Conservation (phyloP, 805 yeast genomes). For the Alloascoidea hylecoeti region DNA sequence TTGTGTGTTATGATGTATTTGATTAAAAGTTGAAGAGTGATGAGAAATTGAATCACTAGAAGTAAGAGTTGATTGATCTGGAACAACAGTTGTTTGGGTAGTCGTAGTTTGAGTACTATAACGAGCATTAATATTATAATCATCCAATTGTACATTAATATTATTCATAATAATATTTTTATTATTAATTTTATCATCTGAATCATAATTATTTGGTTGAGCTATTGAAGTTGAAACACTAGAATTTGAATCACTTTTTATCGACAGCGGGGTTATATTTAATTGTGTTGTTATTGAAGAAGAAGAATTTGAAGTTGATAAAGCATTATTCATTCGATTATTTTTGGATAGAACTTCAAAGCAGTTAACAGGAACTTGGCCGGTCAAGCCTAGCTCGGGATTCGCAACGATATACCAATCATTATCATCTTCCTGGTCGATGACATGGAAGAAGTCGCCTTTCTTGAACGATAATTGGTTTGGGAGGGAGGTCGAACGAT, state of each 20-base stretch:
- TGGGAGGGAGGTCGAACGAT: constrained; percentile 54
- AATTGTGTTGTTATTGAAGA: too few relatives aligned
- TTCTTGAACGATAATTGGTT: constrained; percentile 66
- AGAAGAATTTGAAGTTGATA: background rate
- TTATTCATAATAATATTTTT: background rate
- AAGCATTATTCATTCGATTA: background rate
- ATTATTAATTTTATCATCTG: background rate
- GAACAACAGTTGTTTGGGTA: background rate
- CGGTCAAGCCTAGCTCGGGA: constrained; percentile 63
- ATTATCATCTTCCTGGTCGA: constrained; percentile 38
- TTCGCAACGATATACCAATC: constrained; percentile 82
- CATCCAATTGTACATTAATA: too few relatives aligned
- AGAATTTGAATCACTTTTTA: background rate
- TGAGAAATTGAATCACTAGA: background rate
- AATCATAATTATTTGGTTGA: background rate
- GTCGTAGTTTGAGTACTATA: background rate
- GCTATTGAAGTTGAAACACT: background rate
- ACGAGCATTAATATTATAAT: background rate
- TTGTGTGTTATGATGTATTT: background rate
- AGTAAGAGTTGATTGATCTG: background rate
- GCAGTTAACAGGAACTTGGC: constrained; percentile 77
- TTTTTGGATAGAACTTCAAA: constrained; percentile 47
- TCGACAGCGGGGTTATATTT: too few relatives aligned
- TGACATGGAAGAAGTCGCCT: constrained; percentile 86
- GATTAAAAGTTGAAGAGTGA: background rate